A percentile compares a stretch with the other conserved stretches of the same genome.
These are phyloP conservation scores for Xenoacremonium recifei DNA, from an alignment of 2,329 filamentous ascomycete genomes.

Conservation along the genomic window DNA sequence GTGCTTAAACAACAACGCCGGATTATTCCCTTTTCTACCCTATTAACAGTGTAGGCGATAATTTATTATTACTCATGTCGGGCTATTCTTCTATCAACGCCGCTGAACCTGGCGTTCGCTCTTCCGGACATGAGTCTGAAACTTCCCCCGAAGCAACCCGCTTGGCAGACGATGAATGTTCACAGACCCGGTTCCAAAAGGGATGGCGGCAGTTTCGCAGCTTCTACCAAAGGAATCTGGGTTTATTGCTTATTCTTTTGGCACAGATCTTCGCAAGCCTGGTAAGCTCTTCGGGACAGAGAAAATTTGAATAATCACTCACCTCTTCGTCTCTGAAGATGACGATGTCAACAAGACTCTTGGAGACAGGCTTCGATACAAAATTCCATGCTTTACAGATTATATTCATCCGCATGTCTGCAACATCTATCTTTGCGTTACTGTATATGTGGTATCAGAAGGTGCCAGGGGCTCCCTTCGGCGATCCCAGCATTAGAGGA, in stretches of 20 bases:
- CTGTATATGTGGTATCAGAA: slow-evolving; percentile 40
- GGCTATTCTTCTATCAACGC: too few relatives aligned
- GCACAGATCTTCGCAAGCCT: slow-evolving; percentile 41
- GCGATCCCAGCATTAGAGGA: slow-evolving; percentile 58
- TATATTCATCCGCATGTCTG: slow-evolving; percentile 42
- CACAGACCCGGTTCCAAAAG: not conserved
- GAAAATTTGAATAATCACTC: not conserved
- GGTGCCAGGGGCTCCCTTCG: slow-evolving; percentile 64
- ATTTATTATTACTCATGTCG: too few relatives aligned
- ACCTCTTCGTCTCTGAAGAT: slow-evolving; percentile 28
- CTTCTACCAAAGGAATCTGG: slow-evolving; percentile 49
- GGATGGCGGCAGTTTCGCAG: not conserved
- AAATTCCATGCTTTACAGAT: slow-evolving; percentile 42
- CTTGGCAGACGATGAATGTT: not conserved
- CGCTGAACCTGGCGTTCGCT: too few relatives aligned
- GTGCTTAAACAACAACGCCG: too few relatives aligned
- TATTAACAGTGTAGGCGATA: too few relatives aligned
- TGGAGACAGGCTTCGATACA: slow-evolving; percentile 32
- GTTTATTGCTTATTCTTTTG: slow-evolving; percentile 38
- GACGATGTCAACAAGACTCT: slow-evolving; percentile 37
- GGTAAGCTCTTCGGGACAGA: slow-evolving; percentile 22
- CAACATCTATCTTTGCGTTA: slow-evolving; percentile 34
- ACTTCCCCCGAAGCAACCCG: not conserved
- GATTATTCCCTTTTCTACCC: too few relatives aligned
- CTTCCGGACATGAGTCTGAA: not conserved